Evolutionary conservation across 208 protist genomes (phyloP).

Genomic region (Porcisia deanei): DNA sequence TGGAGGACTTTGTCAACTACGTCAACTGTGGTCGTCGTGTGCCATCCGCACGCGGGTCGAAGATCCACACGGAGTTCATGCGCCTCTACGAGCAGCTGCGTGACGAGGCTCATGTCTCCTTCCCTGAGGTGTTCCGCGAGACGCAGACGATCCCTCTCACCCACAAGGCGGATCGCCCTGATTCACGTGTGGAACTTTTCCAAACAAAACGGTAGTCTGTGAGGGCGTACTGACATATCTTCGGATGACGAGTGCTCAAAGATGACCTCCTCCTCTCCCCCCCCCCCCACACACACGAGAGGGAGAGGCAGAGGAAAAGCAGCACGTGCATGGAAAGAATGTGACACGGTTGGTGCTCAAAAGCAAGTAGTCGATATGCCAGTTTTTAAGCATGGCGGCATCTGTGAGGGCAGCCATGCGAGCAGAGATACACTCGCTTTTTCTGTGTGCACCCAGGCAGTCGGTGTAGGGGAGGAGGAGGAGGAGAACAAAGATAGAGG

Average conservation of each 20-base stretch:
- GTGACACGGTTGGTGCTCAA: background rate
- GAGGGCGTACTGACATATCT: background rate
- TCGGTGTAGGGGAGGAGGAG: too few relatives aligned
- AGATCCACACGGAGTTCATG: conserved; percentile 60
- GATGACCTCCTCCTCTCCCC: background rate
- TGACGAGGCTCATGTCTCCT: conserved; percentile 44
- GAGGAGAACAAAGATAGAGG: too few relatives aligned
- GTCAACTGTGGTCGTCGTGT: conserved; percentile 87
- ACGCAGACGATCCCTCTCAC: conserved; percentile 55
- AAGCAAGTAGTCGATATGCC: background rate
- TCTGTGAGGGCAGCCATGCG: background rate
- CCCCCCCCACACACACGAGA: too few relatives aligned
- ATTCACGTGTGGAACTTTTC: conserved; percentile 64
- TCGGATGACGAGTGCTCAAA: background rate
- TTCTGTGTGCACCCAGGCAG: too few relatives aligned
- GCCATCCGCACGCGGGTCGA: conserved; percentile 37
- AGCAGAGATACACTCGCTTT: too few relatives aligned
- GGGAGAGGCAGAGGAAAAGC: too few relatives aligned
- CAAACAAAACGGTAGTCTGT: conserved; percentile 15
- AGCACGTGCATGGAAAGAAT: background rate
- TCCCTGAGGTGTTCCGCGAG: conserved; percentile 47
- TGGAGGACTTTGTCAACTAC: conserved; percentile 92
- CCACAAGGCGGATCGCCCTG: conserved; percentile 38
- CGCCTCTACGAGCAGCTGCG: conserved; percentile 56
- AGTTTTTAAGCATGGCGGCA: too few relatives aligned